A percentile compares a stretch with the other conserved stretches of the same genome.
Evolutionary conservation across 371 early-diverging fungal genomes (phyloP).

Genomic region (Mucor irregularis): DNA sequence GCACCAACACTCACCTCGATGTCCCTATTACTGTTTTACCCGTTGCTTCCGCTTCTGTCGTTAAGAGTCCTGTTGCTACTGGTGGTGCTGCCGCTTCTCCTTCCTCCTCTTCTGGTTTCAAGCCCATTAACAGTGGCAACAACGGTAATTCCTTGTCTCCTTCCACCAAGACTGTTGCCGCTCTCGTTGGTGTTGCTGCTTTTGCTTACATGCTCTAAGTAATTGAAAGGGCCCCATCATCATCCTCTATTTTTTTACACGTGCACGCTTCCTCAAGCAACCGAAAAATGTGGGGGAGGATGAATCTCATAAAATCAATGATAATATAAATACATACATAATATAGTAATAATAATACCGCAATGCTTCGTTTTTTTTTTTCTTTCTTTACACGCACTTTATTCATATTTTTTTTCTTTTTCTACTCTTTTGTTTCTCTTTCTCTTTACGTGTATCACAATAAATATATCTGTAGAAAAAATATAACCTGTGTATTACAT

Average conservation of each 20-base stretch:
- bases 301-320: background rate
- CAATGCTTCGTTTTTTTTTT: no score
- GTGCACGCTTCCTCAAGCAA: no score
- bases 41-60: slow-evolving; percentile 28
- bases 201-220: slow-evolving; percentile 19
- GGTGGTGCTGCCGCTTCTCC: slow-evolving; percentile 8
- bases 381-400: no score
- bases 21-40: slow-evolving; percentile 47
- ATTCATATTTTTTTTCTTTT: no score
- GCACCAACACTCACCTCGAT: slow-evolving; percentile 30
- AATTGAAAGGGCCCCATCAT: background rate
- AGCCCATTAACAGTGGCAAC: slow-evolving; percentile 11
- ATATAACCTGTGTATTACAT: no score
- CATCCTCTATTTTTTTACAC: background rate
- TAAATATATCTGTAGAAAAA: no score
- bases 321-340: background rate
- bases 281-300: background rate
- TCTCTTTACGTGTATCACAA: no score
- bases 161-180: slow-evolving; percentile 13
- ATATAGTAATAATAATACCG: no score
- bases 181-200: slow-evolving; percentile 27
- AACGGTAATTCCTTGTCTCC: slow-evolving; percentile 14
- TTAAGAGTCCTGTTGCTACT: slow-evolving; percentile 6
- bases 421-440: no score
- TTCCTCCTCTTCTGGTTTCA: slow-evolving; percentile 10